Evolutionary conservation across 2,329 filamentous ascomycete species (phyloP).

Genomic region (Rhynchosporium secalis): DNA sequence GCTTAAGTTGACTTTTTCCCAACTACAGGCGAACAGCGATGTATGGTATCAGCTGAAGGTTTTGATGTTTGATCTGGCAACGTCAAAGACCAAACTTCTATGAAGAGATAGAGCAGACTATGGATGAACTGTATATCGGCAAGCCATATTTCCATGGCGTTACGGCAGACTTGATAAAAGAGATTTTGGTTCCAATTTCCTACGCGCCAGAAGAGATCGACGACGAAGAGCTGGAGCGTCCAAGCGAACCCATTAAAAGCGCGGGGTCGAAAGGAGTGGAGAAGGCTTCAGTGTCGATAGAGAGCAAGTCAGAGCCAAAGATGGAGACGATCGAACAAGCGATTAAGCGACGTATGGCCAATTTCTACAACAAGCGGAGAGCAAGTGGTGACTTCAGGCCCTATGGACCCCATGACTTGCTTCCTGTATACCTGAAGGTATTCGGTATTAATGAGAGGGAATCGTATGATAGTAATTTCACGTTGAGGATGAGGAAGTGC

Average conservation of each 20-base stretch:
- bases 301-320: conserved; percentile 10
- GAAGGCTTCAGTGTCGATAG: not conserved
- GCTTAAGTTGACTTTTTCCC: not conserved
- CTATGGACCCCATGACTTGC: conserved; percentile 38
- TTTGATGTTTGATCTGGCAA: conserved; percentile 33
- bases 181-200: conserved; percentile 21
- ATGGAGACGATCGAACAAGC: conserved; percentile 31
- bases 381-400: conserved; percentile 38
- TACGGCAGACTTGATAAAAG: conserved; percentile 30
- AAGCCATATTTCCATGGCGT: conserved; percentile 34
- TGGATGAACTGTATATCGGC: conserved; percentile 37
- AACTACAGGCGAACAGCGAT: not conserved
- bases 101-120: conserved; percentile 28
- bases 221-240: conserved; percentile 15
- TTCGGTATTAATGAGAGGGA: conserved; percentile 28
- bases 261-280: not conserved
- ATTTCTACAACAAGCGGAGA: conserved; percentile 36
- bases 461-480: conserved; percentile 27
- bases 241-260: conserved; percentile 8
- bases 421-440: conserved; percentile 25
- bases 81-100: conserved; percentile 24
- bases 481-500: conserved; percentile 25
- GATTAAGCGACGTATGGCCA: conserved; percentile 29
- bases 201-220: conserved; percentile 19
- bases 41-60: conserved; percentile 24